Percentiles rank a stretch among this genome's conserved stretches.
Evolutionary conservation across 2,329 filamentous ascomycete genomes (phyloP).

Genomic region (Ascochyta lentis): DNA sequence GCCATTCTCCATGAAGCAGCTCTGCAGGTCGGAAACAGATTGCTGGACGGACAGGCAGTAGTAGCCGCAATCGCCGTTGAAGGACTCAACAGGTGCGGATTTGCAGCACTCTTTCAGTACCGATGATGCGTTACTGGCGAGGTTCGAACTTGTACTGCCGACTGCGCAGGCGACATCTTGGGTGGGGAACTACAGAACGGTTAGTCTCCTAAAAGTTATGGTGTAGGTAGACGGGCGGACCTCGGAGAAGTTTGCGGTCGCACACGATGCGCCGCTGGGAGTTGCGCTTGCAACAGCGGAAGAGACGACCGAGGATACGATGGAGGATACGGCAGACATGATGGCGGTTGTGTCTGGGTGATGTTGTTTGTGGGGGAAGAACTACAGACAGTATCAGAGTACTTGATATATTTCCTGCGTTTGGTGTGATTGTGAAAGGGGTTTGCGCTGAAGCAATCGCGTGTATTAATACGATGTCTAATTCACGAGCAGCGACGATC

Average conservation of each 20-base stretch:
- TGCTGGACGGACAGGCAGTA: constrained; percentile 41
- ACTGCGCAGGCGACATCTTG: constrained; percentile 39
- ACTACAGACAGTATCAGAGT: not conserved
- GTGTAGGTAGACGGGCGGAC: not conserved
- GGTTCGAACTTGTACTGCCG: constrained; percentile 26
- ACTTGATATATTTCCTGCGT: not conserved
- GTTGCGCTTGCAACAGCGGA: constrained; percentile 26
- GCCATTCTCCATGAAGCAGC: constrained; percentile 38
- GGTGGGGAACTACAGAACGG: constrained; percentile 27
- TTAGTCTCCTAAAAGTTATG: not conserved
- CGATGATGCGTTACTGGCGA: constrained; percentile 35
- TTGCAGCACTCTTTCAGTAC: constrained; percentile 43
- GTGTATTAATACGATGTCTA: constrained; percentile 5
- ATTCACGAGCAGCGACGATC: constrained; percentile 10
- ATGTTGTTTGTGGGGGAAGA: not conserved
- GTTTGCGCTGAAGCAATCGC: not conserved
- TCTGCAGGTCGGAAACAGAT: constrained; percentile 33
- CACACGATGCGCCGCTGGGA: constrained; percentile 25
- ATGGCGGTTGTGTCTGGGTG: not conserved
- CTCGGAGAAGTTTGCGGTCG: constrained; percentile 30
- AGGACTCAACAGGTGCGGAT: constrained; percentile 37
- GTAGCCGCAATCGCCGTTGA: constrained; percentile 37
- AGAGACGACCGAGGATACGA: constrained; percentile 19
- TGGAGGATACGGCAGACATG: constrained; percentile 24
- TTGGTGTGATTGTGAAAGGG: not conserved